phyloP scores from a whole-genome alignment of 768 basidiomycete genomes.

The Ramaria rubella region DNA sequence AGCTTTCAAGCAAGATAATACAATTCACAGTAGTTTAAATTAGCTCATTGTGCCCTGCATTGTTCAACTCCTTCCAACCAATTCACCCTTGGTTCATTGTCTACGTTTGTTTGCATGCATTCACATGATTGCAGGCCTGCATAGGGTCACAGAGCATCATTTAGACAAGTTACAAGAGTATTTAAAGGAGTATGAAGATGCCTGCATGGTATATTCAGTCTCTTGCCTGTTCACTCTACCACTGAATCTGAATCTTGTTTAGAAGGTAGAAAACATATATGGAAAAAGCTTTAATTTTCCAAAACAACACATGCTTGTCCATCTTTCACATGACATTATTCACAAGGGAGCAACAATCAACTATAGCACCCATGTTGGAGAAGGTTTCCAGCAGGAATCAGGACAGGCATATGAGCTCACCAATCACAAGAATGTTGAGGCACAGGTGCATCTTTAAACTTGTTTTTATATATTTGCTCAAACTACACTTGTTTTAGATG shows the following conservation, averaged over 20 bases:
- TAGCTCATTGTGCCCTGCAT: slow-evolving; percentile 25
- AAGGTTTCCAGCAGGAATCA: slow-evolving; percentile 29
- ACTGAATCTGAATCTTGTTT: no score
- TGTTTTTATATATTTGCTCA: not conserved
- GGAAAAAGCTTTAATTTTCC: slow-evolving; percentile 25
- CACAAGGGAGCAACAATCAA: no score
- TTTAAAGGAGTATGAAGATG: not conserved
- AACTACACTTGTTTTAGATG: not conserved
- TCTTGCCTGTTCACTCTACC: no score
- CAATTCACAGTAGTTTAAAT: slow-evolving; percentile 1
- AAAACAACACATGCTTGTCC: slow-evolving; percentile 24
- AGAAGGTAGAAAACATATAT: slow-evolving; percentile 13
- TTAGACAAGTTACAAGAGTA: slow-evolving; percentile 12
- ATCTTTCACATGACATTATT: slow-evolving; percentile 21
- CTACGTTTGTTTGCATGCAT: slow-evolving; percentile 19
- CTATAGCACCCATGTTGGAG: no score
- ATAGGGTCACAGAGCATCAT: slow-evolving; percentile 22
- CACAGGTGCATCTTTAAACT: slow-evolving; percentile 20
- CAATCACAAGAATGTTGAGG: slow-evolving; percentile 23
- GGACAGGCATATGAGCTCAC: slow-evolving; percentile 24
- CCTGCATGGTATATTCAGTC: not conserved
- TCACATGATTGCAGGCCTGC: slow-evolving; percentile 23
- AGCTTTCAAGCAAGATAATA: not conserved
- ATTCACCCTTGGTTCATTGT: slow-evolving; percentile 23
- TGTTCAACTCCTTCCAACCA: slow-evolving; percentile 23